Base-by-base conservation (phyloP, 2,329 filamentous ascomycete genomes). In the Thermoascus crustaceus region DNA sequence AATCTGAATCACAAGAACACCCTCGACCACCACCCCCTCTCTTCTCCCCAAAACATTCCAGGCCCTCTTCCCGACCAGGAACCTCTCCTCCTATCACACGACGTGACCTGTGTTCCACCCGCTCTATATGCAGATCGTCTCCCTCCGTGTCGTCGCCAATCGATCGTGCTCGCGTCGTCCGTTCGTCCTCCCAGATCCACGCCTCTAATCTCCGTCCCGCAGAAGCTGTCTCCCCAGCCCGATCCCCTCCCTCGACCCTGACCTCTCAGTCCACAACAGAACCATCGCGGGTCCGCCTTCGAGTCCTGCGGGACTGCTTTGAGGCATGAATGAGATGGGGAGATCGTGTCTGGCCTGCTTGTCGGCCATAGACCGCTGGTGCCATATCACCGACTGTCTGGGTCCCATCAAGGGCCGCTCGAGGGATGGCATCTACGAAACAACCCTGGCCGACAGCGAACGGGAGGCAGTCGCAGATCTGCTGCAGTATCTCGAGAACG, bases 381-480 rank as follows among this genome's bases (percentile, higher is more conserved):
- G 62, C 49, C 61, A 62, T 54, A 58, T 65, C 42, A 60, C 60
- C 32, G 60, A 58, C 38, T 61, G 60, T 38, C 53, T 63, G 38
- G 58, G 58, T 38, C 49, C 53, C 34, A 51, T 59, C 39, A 57
- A 52, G 83, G 83, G 80, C 56, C 82, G 80, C 66, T 76, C 82
- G 63, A 80, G 80, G 63, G 84, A 89, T 73, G 80, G 79, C 48
- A 73, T 86, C 46, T 88, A 89, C 61, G 85, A 91, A 61, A 82
- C 83, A 34, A 84, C 91, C 38, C 76, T 98, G 43, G 88, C 88
- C 53, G 91, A 98, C 58, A 94, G 84, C 67, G 91, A 98, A 68
- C 79, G 91, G 54, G 91, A 96, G 69, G 91, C 91, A 37, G 91
- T 98, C 37, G 88, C 91, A 47, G 91, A 98, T 60, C 72, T 98